phyloP scores from a whole-genome alignment of 345 rosid genomes.

The Trapa incisa region DNA sequence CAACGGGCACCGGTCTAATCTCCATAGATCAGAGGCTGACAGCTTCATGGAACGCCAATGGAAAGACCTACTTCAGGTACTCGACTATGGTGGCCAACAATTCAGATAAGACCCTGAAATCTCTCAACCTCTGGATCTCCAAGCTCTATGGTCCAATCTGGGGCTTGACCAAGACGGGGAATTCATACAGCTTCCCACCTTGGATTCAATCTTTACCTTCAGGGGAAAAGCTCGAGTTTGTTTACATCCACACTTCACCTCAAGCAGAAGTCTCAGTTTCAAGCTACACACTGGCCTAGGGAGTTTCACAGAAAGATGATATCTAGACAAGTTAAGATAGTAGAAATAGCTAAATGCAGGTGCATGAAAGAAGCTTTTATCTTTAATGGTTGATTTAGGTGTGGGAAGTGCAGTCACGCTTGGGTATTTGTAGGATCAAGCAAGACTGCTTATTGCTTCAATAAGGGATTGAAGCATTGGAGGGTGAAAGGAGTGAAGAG shows the following conservation, averaged over 20 bases:
- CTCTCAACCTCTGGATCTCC: slow-evolving; percentile 55
- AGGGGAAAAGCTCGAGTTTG: slow-evolving; percentile 72
- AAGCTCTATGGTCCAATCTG: slow-evolving; percentile 89
- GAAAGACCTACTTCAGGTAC: slow-evolving; percentile 76
- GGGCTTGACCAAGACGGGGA: slow-evolving; percentile 56
- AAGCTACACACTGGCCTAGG: slow-evolving; percentile 60
- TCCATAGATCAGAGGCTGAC: slow-evolving; percentile 63
- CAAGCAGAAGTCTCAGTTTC: slow-evolving; percentile 60
- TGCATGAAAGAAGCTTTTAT: slow-evolving; percentile 21
- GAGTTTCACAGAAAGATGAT: slow-evolving; percentile 9
- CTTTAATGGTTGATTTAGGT: slow-evolving; percentile 13
- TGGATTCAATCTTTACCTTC: slow-evolving; percentile 62
- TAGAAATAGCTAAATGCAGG: slow-evolving; percentile 33
- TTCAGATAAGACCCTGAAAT: slow-evolving; percentile 46
- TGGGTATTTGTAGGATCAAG: slow-evolving; percentile 12
- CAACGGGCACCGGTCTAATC: slow-evolving; percentile 32
- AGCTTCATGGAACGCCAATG: slow-evolving; percentile 52
- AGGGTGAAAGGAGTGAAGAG: slow-evolving; percentile 75
- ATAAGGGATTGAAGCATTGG: slow-evolving; percentile 13
- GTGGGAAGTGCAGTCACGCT: slow-evolving; percentile 11
- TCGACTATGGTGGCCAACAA: slow-evolving; percentile 66
- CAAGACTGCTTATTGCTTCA: slow-evolving; percentile 25
- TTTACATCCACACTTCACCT: slow-evolving; percentile 73
- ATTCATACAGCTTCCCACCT: slow-evolving; percentile 53
- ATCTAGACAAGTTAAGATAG: slow-evolving; percentile 14